Conservation (phyloP, 768 basidiomycete genomes). For the Russula vinacea region DNA sequence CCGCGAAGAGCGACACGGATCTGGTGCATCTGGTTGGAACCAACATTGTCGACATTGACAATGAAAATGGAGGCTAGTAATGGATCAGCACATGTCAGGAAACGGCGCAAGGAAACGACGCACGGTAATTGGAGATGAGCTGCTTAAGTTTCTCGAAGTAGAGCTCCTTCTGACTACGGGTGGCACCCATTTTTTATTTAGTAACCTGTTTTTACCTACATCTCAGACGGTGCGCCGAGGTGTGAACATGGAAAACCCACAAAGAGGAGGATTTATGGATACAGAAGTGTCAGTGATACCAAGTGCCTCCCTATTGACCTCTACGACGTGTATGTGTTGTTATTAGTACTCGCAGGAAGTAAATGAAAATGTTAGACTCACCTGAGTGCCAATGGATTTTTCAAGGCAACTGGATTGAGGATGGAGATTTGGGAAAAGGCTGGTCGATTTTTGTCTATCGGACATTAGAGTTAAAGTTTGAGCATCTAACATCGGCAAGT, state of each 20-base stretch:
- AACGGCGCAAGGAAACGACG: conserved; percentile 36
- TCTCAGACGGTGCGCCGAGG: background rate
- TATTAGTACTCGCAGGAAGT: background rate
- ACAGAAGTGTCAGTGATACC: conserved; percentile 21
- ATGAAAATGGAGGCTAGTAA: conserved; percentile 91
- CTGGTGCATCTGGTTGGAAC: conserved; percentile 99
- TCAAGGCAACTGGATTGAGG: conserved; percentile 64
- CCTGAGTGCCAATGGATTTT: conserved; percentile 93
- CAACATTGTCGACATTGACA: conserved; percentile 99
- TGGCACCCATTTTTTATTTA: conserved; percentile 72
- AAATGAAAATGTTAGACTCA: conserved; percentile 35
- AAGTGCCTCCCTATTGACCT: conserved; percentile 94
- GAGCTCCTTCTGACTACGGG: conserved; percentile 81
- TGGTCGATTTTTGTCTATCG: conserved; percentile 3
- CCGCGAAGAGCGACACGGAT: conserved; percentile 94
- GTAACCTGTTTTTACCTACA: conserved; percentile 19
- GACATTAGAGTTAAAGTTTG: conserved; percentile 29
- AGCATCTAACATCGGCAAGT: background rate
- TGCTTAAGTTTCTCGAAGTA: conserved; percentile 96
- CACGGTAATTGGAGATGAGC: conserved; percentile 85
- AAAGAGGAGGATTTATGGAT: conserved; percentile 20
- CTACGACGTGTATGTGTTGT: conserved; percentile 39
- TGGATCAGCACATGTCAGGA: background rate
- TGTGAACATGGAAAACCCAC: conserved; percentile 11
- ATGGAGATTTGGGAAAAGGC: conserved; percentile 19